Conservation (phyloP, 2,329 filamentous ascomycete species). For the Monosporascus cannonballus region DNA sequence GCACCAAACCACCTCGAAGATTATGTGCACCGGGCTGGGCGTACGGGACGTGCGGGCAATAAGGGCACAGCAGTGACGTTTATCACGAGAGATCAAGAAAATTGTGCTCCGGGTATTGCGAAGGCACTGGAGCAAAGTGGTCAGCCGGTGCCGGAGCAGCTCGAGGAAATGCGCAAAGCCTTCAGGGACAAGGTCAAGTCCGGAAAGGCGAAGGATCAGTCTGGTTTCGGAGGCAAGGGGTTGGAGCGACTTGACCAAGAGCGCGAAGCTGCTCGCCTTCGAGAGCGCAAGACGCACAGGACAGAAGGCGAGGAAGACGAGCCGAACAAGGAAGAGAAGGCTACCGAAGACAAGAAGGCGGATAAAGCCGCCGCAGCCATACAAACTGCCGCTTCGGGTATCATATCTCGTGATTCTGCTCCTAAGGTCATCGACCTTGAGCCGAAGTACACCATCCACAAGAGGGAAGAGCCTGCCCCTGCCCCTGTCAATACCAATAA, state of each 20-base stretch:
- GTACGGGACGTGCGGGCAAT: conserved; percentile 90
- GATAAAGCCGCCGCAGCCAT: conserved; percentile 62
- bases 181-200: conserved; percentile 89
- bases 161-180: conserved; percentile 59
- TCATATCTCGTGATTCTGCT: conserved; percentile 45
- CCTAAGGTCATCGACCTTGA: conserved; percentile 35
- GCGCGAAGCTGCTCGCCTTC: conserved; percentile 77
- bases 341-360: conserved; percentile 62
- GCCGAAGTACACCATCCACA: conserved; percentile 66
- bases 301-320: conserved; percentile 81
- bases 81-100: conserved; percentile 84
- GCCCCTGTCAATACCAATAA: conserved; percentile 45
- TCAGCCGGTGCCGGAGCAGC: conserved; percentile 68
- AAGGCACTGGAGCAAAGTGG: conserved; percentile 92
- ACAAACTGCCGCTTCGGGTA: conserved; percentile 53
- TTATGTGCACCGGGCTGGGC: conserved; percentile 90
- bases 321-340: conserved; percentile 61
- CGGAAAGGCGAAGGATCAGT: conserved; percentile 82
- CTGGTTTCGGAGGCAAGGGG: conserved; percentile 92
- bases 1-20: conserved; percentile 92
- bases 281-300: conserved; percentile 85
- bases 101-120: conserved; percentile 79
- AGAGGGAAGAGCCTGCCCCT: conserved; percentile 52
- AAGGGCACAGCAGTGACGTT: conserved; percentile 94
- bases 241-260: conserved; percentile 88